Conservation (phyloP, 768 basidiomycete species). For the Tephrocybe rancida region DNA sequence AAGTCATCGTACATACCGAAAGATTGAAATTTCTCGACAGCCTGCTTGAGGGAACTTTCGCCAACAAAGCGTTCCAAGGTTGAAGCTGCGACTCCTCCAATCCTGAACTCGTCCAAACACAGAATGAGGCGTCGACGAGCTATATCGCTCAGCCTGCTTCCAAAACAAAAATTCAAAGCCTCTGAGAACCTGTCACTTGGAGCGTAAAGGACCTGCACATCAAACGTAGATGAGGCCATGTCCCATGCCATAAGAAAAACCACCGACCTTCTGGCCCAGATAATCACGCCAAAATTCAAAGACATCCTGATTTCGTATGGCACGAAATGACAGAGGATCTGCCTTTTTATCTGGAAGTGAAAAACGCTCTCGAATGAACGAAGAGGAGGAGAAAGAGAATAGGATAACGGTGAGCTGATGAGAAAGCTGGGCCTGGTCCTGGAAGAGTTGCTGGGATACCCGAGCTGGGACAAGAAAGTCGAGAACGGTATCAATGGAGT, state of each 20-base stretch:
- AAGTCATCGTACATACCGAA: constrained; percentile 3
- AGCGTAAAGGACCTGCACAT: constrained; percentile 17
- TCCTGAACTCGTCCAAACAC: constrained; percentile 25
- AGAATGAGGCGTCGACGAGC: constrained; percentile 21
- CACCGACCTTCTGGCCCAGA: constrained; percentile 25
- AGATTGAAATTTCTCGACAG: constrained; percentile 20
- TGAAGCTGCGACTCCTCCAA: constrained; percentile 22
- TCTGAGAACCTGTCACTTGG: constrained; percentile 22
- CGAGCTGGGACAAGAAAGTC: constrained; percentile 13
- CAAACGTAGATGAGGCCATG: neutral
- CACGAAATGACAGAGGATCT: neutral
- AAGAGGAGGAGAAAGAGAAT: constrained; percentile 16
- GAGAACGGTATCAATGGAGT: constrained; percentile 7
- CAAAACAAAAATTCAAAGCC: constrained; percentile 20
- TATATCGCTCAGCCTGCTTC: constrained; percentile 17
- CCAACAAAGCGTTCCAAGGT: constrained; percentile 25
- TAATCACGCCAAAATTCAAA: constrained; percentile 26
- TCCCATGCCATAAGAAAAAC: neutral
- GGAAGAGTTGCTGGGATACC: constrained; percentile 13
- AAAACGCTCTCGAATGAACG: constrained; percentile 12
- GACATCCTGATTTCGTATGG: constrained; percentile 11
- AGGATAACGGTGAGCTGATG: constrained; percentile 18
- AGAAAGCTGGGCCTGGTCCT: constrained; percentile 17
- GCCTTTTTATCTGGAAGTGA: neutral
- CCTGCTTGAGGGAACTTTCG: constrained; percentile 19